A percentile compares a stretch with the other conserved stretches of the same genome.
Evolutionary conservation across 2,329 filamentous ascomycete species (phyloP).

Genomic region (Cylindrodendrum hubeiense): DNA sequence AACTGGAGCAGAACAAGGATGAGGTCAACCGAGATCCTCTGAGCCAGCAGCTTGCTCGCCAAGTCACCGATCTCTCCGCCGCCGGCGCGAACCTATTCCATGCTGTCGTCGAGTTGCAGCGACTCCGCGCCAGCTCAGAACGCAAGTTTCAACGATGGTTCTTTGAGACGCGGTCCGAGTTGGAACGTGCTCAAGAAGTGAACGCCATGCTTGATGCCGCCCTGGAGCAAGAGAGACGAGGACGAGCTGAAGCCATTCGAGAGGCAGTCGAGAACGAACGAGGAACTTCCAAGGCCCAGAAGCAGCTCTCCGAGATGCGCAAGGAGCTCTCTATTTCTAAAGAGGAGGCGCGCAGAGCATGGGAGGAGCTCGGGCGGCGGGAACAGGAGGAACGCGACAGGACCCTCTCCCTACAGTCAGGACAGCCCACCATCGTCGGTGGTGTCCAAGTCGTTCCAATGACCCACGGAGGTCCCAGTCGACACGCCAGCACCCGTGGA

Average conservation of each 20-base stretch:
- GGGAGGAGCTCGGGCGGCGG: slow-evolving; percentile 94
- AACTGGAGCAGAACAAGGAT: slow-evolving; percentile 89
- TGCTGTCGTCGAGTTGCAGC: slow-evolving; percentile 94
- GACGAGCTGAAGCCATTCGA: slow-evolving; percentile 74
- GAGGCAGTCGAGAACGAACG: slow-evolving; percentile 75
- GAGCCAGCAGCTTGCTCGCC: slow-evolving; percentile 88
- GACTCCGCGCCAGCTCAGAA: slow-evolving; percentile 93
- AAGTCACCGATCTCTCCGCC: slow-evolving; percentile 97
- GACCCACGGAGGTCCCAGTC: slow-evolving; percentile 76
- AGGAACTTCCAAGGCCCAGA: slow-evolving; percentile 81
- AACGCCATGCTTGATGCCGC: slow-evolving; percentile 83
- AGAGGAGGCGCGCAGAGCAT: slow-evolving; percentile 93
- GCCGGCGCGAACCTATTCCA: slow-evolving; percentile 98
- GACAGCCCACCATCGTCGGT: slow-evolving; percentile 88
- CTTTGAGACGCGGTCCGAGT: slow-evolving; percentile 90
- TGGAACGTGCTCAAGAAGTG: slow-evolving; percentile 86
- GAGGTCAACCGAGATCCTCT: slow-evolving; percentile 87
- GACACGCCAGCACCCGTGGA: slow-evolving; percentile 61
- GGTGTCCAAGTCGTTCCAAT: slow-evolving; percentile 97
- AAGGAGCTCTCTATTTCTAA: slow-evolving; percentile 95
- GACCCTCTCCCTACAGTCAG: slow-evolving; percentile 85
- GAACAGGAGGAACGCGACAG: slow-evolving; percentile 94
- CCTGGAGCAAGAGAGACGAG: slow-evolving; percentile 80
- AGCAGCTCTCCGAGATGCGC: slow-evolving; percentile 88
- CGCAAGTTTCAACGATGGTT: slow-evolving; percentile 99